Evolutionary conservation across 2,329 filamentous ascomycete genomes (phyloP).

Genomic region (Cladophialophora bantiana): DNA sequence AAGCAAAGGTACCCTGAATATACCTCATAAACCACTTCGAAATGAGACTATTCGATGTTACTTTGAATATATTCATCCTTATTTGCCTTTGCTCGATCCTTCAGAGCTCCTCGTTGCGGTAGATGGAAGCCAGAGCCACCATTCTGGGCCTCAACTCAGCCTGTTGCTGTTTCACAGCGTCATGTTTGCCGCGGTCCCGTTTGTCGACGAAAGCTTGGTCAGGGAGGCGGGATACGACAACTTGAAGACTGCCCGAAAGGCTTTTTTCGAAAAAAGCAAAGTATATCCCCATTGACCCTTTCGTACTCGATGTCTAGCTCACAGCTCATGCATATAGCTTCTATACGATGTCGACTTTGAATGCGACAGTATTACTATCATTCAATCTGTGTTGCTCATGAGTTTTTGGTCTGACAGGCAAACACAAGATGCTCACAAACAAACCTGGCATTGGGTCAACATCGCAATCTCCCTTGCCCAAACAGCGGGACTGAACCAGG

Average conservation of each 20-base stretch:
- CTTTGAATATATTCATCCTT: constrained; percentile 87
- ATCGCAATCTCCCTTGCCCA: constrained; percentile 13
- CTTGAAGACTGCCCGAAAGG: constrained; percentile 79
- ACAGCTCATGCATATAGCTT: constrained; percentile 48
- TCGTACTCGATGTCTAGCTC: not conserved
- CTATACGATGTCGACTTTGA: constrained; percentile 96
- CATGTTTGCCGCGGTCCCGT: constrained; percentile 90
- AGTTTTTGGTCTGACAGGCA: constrained; percentile 46
- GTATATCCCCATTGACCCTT: not conserved
- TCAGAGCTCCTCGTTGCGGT: constrained; percentile 64
- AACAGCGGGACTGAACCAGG: constrained; percentile 8
- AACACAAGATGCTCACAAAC: not conserved
- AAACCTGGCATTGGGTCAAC: constrained; percentile 18
- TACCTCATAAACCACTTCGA: constrained; percentile 73
- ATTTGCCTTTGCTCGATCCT: constrained; percentile 83
- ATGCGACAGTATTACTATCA: constrained; percentile 81
- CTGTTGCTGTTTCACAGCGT: constrained; percentile 89
- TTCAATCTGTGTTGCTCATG: constrained; percentile 87
- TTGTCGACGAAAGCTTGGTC: constrained; percentile 58
- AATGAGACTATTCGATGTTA: constrained; percentile 82
- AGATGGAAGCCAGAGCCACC: constrained; percentile 70
- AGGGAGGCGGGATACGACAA: constrained; percentile 6
- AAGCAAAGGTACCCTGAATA: constrained; percentile 80
- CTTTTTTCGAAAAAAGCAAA: constrained; percentile 76
- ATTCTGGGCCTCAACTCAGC: constrained; percentile 71